phyloP scores from a whole-genome alignment of 2,329 filamentous ascomycete genomes.

The Dactylellina drechsleri region DNA sequence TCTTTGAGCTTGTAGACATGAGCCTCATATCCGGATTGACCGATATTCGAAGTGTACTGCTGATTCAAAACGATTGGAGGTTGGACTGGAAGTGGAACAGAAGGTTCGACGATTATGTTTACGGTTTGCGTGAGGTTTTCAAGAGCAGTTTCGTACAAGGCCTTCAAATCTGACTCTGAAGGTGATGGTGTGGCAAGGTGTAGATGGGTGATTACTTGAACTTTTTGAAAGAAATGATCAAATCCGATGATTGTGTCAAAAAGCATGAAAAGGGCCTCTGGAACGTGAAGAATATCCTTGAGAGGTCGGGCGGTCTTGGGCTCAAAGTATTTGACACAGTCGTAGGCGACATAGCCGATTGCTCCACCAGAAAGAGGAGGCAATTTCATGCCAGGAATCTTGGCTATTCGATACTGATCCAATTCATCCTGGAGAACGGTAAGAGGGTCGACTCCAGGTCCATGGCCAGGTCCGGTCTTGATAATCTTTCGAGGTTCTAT shows the following conservation, averaged over 20 bases:
- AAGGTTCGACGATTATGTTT: conserved; percentile 42
- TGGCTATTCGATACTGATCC: conserved; percentile 78
- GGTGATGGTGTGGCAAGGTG: conserved; percentile 71
- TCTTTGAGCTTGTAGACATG: conserved; percentile 87
- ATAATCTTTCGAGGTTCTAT: conserved; percentile 77
- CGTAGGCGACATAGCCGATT: conserved; percentile 96
- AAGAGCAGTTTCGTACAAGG: conserved; percentile 56
- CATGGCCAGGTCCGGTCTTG: conserved; percentile 87
- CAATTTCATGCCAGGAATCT: conserved; percentile 81
- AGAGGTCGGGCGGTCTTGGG: conserved; percentile 90
- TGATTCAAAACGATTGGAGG: conserved; percentile 76
- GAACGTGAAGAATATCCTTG: conserved; percentile 86
- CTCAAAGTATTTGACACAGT: conserved; percentile 97
- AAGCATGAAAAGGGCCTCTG: conserved; percentile 96
- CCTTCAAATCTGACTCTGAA: conserved; percentile 68
- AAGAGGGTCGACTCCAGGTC: conserved; percentile 83
- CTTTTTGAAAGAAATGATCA: conserved; percentile 90
- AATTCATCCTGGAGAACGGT: conserved; percentile 84
- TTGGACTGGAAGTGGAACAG: conserved; percentile 77
- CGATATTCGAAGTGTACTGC: conserved; percentile 91
- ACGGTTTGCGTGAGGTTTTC: conserved; percentile 30
- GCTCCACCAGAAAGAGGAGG: conserved; percentile 90
- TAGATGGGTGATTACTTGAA: conserved; percentile 93
- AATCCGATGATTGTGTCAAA: conserved; percentile 95
- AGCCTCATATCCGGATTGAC: conserved; percentile 84